Evolutionary conservation across 2,329 filamentous ascomycete species (phyloP).

Genomic region (Hypoxylon sp.): DNA sequence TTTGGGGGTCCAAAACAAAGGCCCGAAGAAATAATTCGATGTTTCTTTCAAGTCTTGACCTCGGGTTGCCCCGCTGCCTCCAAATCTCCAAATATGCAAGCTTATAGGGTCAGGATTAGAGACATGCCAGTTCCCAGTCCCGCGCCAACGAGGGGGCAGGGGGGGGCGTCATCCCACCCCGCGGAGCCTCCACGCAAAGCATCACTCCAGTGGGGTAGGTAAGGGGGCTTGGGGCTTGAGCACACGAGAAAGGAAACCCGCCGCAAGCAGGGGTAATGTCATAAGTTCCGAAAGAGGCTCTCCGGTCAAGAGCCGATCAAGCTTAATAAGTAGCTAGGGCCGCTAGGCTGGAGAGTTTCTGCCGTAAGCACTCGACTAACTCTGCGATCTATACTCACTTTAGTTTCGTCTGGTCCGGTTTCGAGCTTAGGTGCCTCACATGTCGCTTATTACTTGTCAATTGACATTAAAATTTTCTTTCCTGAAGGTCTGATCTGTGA

Average conservation of each 20-base stretch:
- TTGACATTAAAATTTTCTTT: neutral
- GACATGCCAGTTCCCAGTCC: constrained; percentile 23
- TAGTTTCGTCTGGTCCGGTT: constrained; percentile 4
- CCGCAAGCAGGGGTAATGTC: constrained; percentile 20
- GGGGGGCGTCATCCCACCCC: constrained; percentile 27
- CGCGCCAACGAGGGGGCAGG: constrained; percentile 22
- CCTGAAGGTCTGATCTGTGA: neutral
- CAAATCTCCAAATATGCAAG: constrained; percentile 37
- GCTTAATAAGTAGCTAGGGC: neutral
- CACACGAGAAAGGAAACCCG: constrained; percentile 12
- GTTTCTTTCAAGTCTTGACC: constrained; percentile 8
- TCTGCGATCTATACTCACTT: constrained; percentile 3
- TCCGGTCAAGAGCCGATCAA: constrained; percentile 27
- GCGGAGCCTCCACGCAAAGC: constrained; percentile 33
- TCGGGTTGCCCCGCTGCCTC: constrained; percentile 15
- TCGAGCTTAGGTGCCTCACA: neutral
- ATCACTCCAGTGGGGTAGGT: constrained; percentile 8
- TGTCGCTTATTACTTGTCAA: constrained; percentile 1
- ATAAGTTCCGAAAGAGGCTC: constrained; percentile 32
- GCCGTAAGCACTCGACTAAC: neutral
- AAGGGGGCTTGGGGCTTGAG: constrained; percentile 11
- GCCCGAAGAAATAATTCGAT: constrained; percentile 14
- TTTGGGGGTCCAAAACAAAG: constrained; percentile 4
- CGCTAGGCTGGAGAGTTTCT: neutral
- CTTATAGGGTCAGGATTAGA: constrained; percentile 27